These are phyloP conservation scores for apple (Malus domestica) DNA, from an alignment of 306 rosid species.

Conservation along the genomic window DNA sequence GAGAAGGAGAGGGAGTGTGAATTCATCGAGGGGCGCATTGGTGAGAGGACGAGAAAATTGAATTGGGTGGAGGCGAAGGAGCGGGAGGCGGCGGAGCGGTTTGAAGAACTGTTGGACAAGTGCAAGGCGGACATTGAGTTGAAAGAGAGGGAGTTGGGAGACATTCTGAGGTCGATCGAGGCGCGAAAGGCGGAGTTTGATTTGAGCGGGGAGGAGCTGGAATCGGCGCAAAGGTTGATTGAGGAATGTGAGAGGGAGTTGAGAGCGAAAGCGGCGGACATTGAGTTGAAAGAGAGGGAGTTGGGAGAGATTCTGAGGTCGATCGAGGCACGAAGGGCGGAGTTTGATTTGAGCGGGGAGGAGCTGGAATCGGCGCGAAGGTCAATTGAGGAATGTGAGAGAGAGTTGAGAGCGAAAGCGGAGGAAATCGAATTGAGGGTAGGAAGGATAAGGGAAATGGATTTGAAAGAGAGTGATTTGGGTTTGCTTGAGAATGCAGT, in stretches of 20 bases:
- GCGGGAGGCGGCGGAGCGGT: not conserved
- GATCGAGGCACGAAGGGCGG: not conserved
- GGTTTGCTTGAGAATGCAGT: not conserved
- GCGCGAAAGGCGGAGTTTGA: slow-evolving; percentile 16
- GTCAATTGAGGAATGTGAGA: slow-evolving; percentile 16
- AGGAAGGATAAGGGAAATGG: not conserved
- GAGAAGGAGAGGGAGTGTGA: not conserved
- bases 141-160: not conserved
- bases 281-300: not conserved
- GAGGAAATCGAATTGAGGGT: slow-evolving; percentile 6
- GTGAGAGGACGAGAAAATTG: not conserved
- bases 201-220: not conserved
- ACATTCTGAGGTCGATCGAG: not conserved
- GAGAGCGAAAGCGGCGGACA: not conserved
- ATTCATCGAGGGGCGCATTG: not conserved
- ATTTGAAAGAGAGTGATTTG: not conserved
- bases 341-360: slow-evolving; percentile 15
- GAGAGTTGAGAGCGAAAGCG: slow-evolving; percentile 3
- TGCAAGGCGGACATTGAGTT: not conserved
- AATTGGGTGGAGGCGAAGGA: slow-evolving; percentile 10
- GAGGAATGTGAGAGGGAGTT: slow-evolving; percentile 17
- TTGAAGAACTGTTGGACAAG: not conserved
- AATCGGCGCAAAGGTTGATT: slow-evolving; percentile 1
- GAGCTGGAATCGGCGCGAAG: not conserved
- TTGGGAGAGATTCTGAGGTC: not conserved